These are phyloP conservation scores for Thelonectria blattea DNA, from an alignment of 2,329 filamentous ascomycete genomes.

Conservation along the genomic window DNA sequence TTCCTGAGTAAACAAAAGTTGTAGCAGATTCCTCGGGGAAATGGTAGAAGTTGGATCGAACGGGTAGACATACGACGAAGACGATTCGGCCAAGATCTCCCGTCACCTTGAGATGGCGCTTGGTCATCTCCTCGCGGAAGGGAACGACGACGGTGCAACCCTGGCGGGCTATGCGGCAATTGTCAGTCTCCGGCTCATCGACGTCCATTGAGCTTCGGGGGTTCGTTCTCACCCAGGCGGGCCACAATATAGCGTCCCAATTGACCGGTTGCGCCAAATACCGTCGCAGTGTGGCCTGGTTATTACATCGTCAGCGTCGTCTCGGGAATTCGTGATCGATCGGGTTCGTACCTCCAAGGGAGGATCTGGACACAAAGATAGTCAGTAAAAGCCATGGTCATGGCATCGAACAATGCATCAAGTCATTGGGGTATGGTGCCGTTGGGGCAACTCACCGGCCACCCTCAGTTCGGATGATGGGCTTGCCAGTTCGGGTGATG, in stretches of 20 bases:
- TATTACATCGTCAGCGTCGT: slow-evolving; percentile 39
- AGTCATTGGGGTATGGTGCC: not conserved
- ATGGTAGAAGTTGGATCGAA: not conserved
- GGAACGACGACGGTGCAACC: slow-evolving; percentile 95
- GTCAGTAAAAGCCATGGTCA: slow-evolving; percentile 41
- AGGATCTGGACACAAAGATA: slow-evolving; percentile 65
- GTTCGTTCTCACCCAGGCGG: slow-evolving; percentile 68
- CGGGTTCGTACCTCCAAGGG: slow-evolving; percentile 74
- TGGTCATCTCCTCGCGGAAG: slow-evolving; percentile 96
- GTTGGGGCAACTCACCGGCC: slow-evolving; percentile 71
- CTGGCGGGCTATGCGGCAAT: slow-evolving; percentile 69
- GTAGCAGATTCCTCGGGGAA: slow-evolving; percentile 16
- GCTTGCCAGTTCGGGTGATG: slow-evolving; percentile 95
- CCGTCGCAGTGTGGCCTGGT: slow-evolving; percentile 90
- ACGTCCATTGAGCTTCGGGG: not conserved
- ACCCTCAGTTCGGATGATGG: slow-evolving; percentile 85
- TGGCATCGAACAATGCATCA: not conserved
- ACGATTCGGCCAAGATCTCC: slow-evolving; percentile 90
- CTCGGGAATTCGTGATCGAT: slow-evolving; percentile 20
- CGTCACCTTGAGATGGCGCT: slow-evolving; percentile 94
- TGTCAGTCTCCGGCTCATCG: slow-evolving; percentile 29
- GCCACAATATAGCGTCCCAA: slow-evolving; percentile 98
- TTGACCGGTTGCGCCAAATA: slow-evolving; percentile 97
- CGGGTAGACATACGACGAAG: slow-evolving; percentile 70
- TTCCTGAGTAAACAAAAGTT: slow-evolving; percentile 63